Conservation (phyloP, 768 basidiomycete species). For the Pleurotus tuber-regium region DNA sequence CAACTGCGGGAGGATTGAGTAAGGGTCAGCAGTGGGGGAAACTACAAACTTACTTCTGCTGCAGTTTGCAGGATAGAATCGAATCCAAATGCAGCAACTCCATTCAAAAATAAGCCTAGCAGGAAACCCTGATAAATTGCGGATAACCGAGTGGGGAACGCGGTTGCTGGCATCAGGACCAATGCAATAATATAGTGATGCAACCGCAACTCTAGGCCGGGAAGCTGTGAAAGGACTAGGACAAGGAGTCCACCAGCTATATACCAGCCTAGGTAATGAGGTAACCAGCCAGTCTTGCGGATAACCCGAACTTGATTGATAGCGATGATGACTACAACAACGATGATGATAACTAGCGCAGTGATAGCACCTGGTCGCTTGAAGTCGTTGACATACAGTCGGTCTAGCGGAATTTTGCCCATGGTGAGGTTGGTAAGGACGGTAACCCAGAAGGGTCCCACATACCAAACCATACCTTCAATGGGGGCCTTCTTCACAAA, state of each 20-base stretch:
- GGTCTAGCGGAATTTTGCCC: conserved; percentile 71
- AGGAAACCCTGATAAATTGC: conserved; percentile 81
- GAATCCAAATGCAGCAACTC: conserved; percentile 75
- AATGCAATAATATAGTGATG: conserved; percentile 86
- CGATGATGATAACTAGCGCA: conserved; percentile 64
- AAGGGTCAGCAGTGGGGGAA: too few relatives aligned
- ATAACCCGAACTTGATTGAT: conserved; percentile 81
- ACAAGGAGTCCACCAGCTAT: conserved; percentile 61
- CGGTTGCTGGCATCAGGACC: conserved; percentile 72
- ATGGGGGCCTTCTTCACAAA: conserved; percentile 61
- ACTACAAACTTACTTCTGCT: conserved; percentile 48
- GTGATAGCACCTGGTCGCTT: conserved; percentile 65
- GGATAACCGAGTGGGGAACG: conserved; percentile 77
- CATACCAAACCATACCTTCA: conserved; percentile 72
- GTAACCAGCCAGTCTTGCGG: conserved; percentile 81
- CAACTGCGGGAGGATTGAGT: conserved; percentile 45
- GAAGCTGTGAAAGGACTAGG: conserved; percentile 65
- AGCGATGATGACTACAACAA: conserved; percentile 57
- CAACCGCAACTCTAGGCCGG: conserved; percentile 64
- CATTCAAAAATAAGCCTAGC: conserved; percentile 80
- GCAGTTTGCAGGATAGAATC: conserved; percentile 77
- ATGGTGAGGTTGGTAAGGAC: conserved; percentile 71
- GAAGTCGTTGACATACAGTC: conserved; percentile 71
- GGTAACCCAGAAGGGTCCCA: conserved; percentile 78
- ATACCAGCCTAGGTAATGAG: conserved; percentile 76